phyloP scores from a whole-genome alignment of 2,329 filamentous ascomycete species.

The Fusarium albidum region DNA sequence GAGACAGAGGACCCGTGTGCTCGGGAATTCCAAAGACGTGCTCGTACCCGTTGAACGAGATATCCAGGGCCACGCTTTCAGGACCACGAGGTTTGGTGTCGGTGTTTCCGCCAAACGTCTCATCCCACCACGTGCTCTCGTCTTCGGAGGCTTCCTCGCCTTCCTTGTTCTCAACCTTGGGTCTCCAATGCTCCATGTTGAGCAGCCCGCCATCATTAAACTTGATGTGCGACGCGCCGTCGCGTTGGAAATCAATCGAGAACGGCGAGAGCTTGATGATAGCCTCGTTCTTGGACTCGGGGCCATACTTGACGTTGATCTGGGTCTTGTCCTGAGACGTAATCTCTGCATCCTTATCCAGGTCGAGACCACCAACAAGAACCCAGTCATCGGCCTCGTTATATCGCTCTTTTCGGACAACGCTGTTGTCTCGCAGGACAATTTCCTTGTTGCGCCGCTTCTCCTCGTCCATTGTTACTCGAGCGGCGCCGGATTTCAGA shows the following conservation, averaged over 20 bases:
- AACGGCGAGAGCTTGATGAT: conserved; percentile 86
- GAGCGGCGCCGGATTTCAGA: conserved; percentile 86
- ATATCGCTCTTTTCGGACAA: conserved; percentile 88
- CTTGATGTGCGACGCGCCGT: conserved; percentile 82
- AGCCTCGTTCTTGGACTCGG: conserved; percentile 78
- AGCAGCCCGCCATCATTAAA: conserved; percentile 90
- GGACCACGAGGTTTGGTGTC: conserved; percentile 95
- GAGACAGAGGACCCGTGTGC: conserved; percentile 85
- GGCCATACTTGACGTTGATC: conserved; percentile 82
- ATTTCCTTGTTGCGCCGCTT: conserved; percentile 89
- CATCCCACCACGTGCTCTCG: conserved; percentile 97
- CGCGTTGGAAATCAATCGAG: conserved; percentile 83
- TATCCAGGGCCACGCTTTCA: conserved; percentile 90
- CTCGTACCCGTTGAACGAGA: conserved; percentile 89
- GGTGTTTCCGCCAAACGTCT: conserved; percentile 93
- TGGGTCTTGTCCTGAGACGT: conserved; percentile 71
- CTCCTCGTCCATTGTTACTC: conserved; percentile 91
- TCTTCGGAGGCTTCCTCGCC: conserved; percentile 70
- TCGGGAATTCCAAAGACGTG: conserved; percentile 96
- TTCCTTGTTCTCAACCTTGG: conserved; percentile 75
- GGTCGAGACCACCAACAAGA: conserved; percentile 80
- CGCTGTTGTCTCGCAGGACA: conserved; percentile 83
- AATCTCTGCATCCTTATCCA: conserved; percentile 76
- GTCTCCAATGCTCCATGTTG: conserved; percentile 95
- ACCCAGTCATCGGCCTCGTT: conserved; percentile 90